These are phyloP conservation scores for Leccinum variicolor DNA, from an alignment of 768 basidiomycete genomes.

Conservation along the genomic window DNA sequence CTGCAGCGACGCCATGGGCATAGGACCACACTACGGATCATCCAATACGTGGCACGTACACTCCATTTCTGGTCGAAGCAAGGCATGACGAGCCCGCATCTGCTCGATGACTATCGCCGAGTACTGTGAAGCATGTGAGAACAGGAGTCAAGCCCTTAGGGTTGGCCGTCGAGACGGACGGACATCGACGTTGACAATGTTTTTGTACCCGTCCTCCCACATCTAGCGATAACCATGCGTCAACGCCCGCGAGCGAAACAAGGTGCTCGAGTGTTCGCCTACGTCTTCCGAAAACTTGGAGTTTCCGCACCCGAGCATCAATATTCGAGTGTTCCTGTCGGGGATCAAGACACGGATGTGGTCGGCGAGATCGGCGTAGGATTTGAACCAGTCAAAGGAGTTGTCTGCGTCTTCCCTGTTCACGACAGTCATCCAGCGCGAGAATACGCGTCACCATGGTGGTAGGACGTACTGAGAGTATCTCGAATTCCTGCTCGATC, in stretches of 20 bases:
- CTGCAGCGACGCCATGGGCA: slow-evolving; percentile 33
- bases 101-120: slow-evolving; percentile 71
- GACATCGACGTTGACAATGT: slow-evolving; percentile 79
- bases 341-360: slow-evolving; percentile 63
- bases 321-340: slow-evolving; percentile 53
- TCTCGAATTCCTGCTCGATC: slow-evolving; percentile 55
- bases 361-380: slow-evolving; percentile 66
- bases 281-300: slow-evolving; percentile 79
- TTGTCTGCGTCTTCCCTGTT: slow-evolving; percentile 55
- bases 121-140: slow-evolving; percentile 46
- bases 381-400: slow-evolving; percentile 86
- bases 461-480: slow-evolving; percentile 53
- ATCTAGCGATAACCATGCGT: slow-evolving; percentile 47
- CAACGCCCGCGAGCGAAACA: neutral
- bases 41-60: slow-evolving; percentile 40
- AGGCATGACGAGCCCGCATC: slow-evolving; percentile 57
- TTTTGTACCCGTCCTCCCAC: slow-evolving; percentile 83
- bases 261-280: neutral
- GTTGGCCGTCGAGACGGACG: slow-evolving; percentile 18
- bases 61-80: slow-evolving; percentile 60
- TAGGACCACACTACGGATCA: neutral
- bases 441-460: neutral
- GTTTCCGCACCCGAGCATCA: slow-evolving; percentile 86
- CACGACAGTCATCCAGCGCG: neutral
- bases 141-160: neutral